These are phyloP conservation scores for Russula abietina DNA, from an alignment of 768 basidiomycete genomes.

Conservation along the genomic window DNA sequence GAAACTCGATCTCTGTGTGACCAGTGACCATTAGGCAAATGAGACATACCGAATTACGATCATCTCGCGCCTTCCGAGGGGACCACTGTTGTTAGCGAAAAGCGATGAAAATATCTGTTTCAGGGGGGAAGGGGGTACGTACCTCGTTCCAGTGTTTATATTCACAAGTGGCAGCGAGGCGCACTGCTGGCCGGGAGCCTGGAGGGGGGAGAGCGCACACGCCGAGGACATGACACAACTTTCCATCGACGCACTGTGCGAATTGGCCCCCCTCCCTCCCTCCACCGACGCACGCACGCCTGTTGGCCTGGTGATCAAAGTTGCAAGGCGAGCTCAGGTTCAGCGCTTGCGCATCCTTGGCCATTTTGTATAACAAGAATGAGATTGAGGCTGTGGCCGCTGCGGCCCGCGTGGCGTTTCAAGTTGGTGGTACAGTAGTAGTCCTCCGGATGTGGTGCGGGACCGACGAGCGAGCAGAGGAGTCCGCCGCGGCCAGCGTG, in stretches of 20 bases:
- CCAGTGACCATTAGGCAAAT: not conserved
- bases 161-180: constrained; percentile 32
- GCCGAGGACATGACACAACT: constrained; percentile 22
- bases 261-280: constrained; percentile 14
- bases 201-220: constrained; percentile 8
- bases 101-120: not conserved
- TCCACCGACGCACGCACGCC: no score
- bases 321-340: constrained; percentile 31
- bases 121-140: not conserved
- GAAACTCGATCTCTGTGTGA: not conserved
- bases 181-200: no score
- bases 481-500: no score
- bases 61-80: constrained; percentile 22
- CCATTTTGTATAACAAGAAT: no score
- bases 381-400: no score
- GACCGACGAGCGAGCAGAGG: no score
- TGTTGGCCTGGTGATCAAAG: constrained; percentile 33
- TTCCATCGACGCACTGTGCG: constrained; percentile 25
- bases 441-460: no score
- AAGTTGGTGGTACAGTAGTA: no score
- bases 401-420: no score
- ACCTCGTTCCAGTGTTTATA: constrained; percentile 31
- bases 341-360: constrained; percentile 27
- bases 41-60: not conserved
- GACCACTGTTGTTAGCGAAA: constrained; percentile 19